Conservation (phyloP, 1,284 basidiomycete genomes). For the Termitomyces sp. region DNA sequence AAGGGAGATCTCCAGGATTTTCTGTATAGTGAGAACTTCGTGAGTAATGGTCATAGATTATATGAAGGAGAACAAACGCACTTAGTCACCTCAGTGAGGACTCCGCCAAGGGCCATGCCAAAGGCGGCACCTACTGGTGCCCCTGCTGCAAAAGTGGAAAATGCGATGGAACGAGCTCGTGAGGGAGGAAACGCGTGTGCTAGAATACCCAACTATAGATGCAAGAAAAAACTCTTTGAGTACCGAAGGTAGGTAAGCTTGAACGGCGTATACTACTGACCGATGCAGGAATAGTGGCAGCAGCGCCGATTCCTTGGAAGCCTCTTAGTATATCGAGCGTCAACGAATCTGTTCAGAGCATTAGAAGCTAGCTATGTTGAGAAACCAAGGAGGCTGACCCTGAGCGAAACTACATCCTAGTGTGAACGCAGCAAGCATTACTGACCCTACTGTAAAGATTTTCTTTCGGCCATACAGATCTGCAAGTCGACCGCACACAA, state of each 20-base stretch:
- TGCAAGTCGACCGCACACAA: constrained; percentile 67
- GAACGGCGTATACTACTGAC: constrained; percentile 37
- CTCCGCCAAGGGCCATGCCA: constrained; percentile 61
- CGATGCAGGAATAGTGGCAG: constrained; percentile 64
- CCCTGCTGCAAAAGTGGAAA: constrained; percentile 18
- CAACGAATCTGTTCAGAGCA: constrained; percentile 36
- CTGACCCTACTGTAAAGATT: constrained; percentile 51
- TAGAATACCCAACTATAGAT: constrained; percentile 64
- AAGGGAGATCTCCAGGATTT: constrained; percentile 58
- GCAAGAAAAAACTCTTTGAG: not conserved
- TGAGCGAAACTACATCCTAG: constrained; percentile 51
- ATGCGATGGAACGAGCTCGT: constrained; percentile 44
- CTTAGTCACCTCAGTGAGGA: constrained; percentile 63
- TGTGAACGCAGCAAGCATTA: constrained; percentile 41
- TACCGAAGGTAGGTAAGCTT: not conserved
- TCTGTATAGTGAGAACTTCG: not conserved
- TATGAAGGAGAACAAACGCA: constrained; percentile 18
- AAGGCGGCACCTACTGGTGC: constrained; percentile 46
- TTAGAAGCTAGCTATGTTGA: not conserved
- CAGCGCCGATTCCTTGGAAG: constrained; percentile 66
- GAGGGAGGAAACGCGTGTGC: constrained; percentile 71
- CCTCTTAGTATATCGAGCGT: constrained; percentile 63
- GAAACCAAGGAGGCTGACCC: constrained; percentile 28
- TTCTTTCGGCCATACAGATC: constrained; percentile 69
- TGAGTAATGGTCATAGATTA: not conserved